Percentiles rank a stretch among this genome's conserved stretches.
Conservation (phyloP, 495 filamentous ascomycete genomes). For the Bombardia bombarda region DNA sequence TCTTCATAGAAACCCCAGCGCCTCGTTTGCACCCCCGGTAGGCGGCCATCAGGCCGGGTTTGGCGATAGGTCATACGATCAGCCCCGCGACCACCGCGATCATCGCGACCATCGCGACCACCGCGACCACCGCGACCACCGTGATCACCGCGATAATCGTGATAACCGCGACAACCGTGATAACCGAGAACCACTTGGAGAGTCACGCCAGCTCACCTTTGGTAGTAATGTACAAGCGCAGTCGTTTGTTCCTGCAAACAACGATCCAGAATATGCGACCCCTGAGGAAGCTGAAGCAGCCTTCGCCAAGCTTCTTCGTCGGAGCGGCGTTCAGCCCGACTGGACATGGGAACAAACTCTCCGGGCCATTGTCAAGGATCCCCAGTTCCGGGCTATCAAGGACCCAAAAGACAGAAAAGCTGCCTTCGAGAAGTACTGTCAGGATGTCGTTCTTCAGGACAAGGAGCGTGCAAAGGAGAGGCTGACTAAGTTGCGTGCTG, state of each 20-base stretch:
- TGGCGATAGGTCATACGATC: constrained; percentile 23
- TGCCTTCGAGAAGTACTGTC: constrained; percentile 92
- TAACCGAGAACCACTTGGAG: constrained; percentile 46
- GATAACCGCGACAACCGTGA: constrained; percentile 25
- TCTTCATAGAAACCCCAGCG: constrained; percentile 38
- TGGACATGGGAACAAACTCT: constrained; percentile 92
- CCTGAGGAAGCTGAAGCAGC: constrained; percentile 90
- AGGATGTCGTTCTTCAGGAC: constrained; percentile 85
- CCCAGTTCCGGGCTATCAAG: constrained; percentile 87
- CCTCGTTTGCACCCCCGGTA: constrained; percentile 61
- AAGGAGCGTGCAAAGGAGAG: constrained; percentile 93
- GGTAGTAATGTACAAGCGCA: constrained; percentile 57
- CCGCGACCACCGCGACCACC: constrained; percentile 38
- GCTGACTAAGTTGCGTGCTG: constrained; percentile 82
- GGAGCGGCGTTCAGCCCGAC: constrained; percentile 76
- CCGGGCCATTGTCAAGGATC: constrained; percentile 81
- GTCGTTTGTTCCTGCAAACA: constrained; percentile 52
- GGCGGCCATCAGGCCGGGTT: constrained; percentile 37
- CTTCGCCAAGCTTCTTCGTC: constrained; percentile 83
- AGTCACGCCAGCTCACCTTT: constrained; percentile 62
- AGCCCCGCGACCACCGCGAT: constrained; percentile 12
- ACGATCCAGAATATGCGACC: constrained; percentile 76
- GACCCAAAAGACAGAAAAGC: constrained; percentile 87
- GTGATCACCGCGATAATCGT: constrained; percentile 25
- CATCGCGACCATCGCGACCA: constrained; percentile 13